Conservation (phyloP, 192 early-diverging fungal species). For the Jimgerdemannia flammicorona region DNA sequence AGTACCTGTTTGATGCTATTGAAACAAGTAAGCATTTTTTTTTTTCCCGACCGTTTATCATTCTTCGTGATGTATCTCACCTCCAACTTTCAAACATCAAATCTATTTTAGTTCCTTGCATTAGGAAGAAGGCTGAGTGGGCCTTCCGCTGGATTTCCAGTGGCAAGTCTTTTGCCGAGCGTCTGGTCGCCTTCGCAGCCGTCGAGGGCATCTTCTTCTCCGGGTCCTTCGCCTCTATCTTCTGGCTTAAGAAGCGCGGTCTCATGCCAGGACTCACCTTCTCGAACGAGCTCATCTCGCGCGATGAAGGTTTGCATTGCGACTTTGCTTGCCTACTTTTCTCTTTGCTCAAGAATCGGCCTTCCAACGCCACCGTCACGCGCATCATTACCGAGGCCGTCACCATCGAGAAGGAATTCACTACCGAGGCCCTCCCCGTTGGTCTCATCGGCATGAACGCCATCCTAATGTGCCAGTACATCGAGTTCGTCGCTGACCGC, state of each 20-base stretch:
- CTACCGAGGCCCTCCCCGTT: slow-evolving; percentile 89
- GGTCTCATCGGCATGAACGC: slow-evolving; percentile 24
- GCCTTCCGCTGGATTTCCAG: slow-evolving; percentile 90
- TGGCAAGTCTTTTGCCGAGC: slow-evolving; percentile 80
- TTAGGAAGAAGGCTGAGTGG: slow-evolving; percentile 96
- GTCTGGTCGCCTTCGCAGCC: slow-evolving; percentile 94
- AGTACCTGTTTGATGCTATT: slow-evolving; percentile 89
- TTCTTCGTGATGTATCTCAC: background rate
- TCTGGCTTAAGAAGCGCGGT: slow-evolving; percentile 99
- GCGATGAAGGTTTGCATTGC: too few relatives aligned
- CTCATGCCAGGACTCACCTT: slow-evolving; percentile 97
- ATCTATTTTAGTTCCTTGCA: slow-evolving; percentile 60
- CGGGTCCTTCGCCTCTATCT: slow-evolving; percentile 57
- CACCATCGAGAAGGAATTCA: slow-evolving; percentile 91
- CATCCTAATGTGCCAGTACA: slow-evolving; percentile 92
- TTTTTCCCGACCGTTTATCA: slow-evolving; percentile 22
- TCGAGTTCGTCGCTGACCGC: slow-evolving; percentile 78
- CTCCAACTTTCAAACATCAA: slow-evolving; percentile 2
- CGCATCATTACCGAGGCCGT: slow-evolving; percentile 88
- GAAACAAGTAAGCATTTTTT: slow-evolving; percentile 52
- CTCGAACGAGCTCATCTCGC: slow-evolving; percentile 94
- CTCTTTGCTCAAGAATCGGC: slow-evolving; percentile 73
- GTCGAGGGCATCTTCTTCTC: slow-evolving; percentile 22
- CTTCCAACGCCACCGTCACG: slow-evolving; percentile 56
- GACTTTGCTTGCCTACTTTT: slow-evolving; percentile 98